Evolutionary conservation across 73 alveolate genomes (phyloP).

Genomic region (Paramecium octaurelia): DNA sequence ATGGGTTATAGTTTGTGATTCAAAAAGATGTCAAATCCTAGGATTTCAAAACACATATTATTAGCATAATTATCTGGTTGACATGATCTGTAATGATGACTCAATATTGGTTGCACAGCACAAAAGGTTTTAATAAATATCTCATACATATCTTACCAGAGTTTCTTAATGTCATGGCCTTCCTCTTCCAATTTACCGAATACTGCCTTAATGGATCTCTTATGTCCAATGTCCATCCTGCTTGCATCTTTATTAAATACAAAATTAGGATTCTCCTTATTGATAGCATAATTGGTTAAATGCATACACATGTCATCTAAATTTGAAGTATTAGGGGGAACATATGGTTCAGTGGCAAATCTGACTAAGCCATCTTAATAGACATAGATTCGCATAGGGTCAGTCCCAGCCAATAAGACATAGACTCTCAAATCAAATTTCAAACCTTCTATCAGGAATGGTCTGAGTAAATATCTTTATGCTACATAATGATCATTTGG

Average conservation of each 20-base stretch:
- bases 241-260: constrained; percentile 66
- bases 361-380: constrained; percentile 93
- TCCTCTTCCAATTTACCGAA: constrained; percentile 56
- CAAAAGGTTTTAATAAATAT: constrained; percentile 65
- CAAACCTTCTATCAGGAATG: constrained; percentile 89
- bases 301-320: constrained; percentile 76
- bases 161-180: constrained; percentile 66
- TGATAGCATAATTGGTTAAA: constrained; percentile 90
- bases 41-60: constrained; percentile 65
- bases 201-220: constrained; percentile 67
- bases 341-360: constrained; percentile 87
- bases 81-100: constrained; percentile 72
- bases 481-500: constrained; percentile 88
- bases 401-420: constrained; percentile 82
- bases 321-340: constrained; percentile 65
- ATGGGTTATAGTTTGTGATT: constrained; percentile 50
- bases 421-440: constrained; percentile 94
- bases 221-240: constrained; percentile 76
- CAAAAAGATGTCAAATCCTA: constrained; percentile 65
- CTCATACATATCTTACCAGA: constrained; percentile 65
- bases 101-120: constrained; percentile 67
- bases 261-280: constrained; percentile 75
- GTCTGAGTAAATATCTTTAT: constrained; percentile 85
- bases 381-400: constrained; percentile 88
- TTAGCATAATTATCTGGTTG: constrained; percentile 73